Evolutionary conservation across 106 monocot genomes (phyloP).

Genomic region (Triglochin maritima): DNA sequence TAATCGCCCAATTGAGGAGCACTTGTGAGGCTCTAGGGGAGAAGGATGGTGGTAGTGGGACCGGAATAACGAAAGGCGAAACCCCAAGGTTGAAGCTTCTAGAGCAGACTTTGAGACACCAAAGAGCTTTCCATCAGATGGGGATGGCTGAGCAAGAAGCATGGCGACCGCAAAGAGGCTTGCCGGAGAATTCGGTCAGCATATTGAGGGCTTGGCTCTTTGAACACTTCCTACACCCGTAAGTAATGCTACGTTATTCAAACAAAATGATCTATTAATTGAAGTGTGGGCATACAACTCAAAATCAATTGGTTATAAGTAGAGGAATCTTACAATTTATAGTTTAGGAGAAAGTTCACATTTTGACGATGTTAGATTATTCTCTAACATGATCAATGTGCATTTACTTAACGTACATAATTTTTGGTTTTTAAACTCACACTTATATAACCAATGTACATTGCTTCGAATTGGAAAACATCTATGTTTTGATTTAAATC

Average conservation of each 20-base stretch:
- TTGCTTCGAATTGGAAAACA: background rate
- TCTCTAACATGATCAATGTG: too few species aligned
- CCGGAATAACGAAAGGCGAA: conserved; percentile 86
- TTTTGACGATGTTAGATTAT: too few species aligned
- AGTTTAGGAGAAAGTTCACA: too few species aligned
- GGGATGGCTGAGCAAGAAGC: conserved; percentile 95
- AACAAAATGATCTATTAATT: too few species aligned
- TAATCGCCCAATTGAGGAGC: conserved; percentile 48
- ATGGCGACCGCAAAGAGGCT: conserved; percentile 88
- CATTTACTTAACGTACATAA: too few species aligned
- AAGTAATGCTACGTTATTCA: conserved; percentile 25
- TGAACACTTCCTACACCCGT: conserved; percentile 99
- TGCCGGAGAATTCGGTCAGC: conserved; percentile 82
- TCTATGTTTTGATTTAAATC: background rate
- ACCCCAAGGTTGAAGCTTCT: conserved; percentile 68
- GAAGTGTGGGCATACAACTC: too few species aligned
- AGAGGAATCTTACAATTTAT: too few species aligned
- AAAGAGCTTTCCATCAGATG: conserved; percentile 89
- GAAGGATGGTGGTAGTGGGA: conserved; percentile 43
- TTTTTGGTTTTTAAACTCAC: too few species aligned
- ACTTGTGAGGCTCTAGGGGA: conserved; percentile 77
- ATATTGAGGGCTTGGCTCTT: conserved; percentile 86
- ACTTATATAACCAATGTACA: too few species aligned
- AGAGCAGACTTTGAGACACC: conserved; percentile 80
- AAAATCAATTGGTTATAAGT: too few species aligned